These are phyloP conservation scores for Phytophthora cajani DNA, from an alignment of 352 stramenopile genomes.

Conservation along the genomic window DNA sequence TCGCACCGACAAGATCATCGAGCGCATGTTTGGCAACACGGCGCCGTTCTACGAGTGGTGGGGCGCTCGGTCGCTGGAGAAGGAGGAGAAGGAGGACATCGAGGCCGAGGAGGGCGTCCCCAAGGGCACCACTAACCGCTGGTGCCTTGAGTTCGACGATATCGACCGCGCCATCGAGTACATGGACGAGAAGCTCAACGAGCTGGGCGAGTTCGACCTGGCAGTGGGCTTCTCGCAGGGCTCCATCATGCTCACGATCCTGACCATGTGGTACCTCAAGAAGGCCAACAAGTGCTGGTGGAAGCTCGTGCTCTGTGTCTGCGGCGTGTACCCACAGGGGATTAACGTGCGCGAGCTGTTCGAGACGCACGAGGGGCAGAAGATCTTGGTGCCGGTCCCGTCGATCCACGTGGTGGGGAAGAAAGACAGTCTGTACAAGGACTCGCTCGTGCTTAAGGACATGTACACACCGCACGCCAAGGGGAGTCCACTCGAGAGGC, in stretches of 20 bases:
- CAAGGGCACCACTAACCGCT: slow-evolving; percentile 22
- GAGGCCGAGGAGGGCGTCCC: slow-evolving; percentile 37
- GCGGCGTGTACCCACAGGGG: slow-evolving; percentile 41
- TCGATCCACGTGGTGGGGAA: slow-evolving; percentile 67
- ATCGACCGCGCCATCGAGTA: slow-evolving; percentile 54
- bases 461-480: slow-evolving; percentile 52
- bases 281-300: slow-evolving; percentile 51
- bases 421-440: slow-evolving; percentile 56
- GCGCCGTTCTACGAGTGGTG: slow-evolving; percentile 85
- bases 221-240: slow-evolving; percentile 85
- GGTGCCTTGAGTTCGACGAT: slow-evolving; percentile 48
- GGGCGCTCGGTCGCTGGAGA: slow-evolving; percentile 46
- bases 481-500: slow-evolving; percentile 39
- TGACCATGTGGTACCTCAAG: slow-evolving; percentile 68
- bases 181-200: slow-evolving; percentile 61
- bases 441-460: slow-evolving; percentile 47
- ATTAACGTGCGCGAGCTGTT: slow-evolving; percentile 53
- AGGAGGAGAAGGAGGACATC: slow-evolving; percentile 49
- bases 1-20: slow-evolving; percentile 61
- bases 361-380: slow-evolving; percentile 46
- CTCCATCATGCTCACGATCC: slow-evolving; percentile 62
- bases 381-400: slow-evolving; percentile 52
- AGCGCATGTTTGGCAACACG: slow-evolving; percentile 59
- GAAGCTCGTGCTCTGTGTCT: slow-evolving; percentile 62
- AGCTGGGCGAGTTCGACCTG: slow-evolving; percentile 77